Conservation (phyloP, 306 rosid species). For the Alnus glutinosa region DNA sequence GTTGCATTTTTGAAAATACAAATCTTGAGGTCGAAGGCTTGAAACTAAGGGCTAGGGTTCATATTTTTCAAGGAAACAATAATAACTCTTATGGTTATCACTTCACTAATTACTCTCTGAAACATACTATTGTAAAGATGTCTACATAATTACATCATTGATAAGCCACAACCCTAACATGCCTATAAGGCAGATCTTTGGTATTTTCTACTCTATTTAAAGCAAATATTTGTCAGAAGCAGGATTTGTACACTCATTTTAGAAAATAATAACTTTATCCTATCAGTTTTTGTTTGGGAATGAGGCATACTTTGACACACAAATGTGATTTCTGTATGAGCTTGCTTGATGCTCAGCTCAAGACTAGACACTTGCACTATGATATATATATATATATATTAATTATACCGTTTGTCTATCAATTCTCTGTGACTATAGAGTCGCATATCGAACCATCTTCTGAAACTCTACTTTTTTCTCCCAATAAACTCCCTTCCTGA, state of each 20-base stretch:
- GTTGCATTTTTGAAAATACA: neutral
- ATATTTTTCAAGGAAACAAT: neutral
- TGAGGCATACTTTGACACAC: neutral
- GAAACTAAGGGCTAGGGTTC: neutral
- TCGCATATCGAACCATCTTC: neutral
- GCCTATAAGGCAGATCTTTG: neutral
- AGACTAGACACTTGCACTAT: neutral
- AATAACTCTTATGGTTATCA: neutral
- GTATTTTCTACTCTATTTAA: neutral
- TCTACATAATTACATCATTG: neutral
- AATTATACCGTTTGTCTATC: neutral
- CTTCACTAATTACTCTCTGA: neutral
- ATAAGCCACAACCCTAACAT: neutral
- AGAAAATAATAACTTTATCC: neutral
- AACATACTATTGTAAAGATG: neutral
- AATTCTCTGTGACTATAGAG: neutral
- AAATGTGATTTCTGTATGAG: neutral
- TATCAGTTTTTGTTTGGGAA: neutral
- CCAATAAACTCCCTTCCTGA: no score
- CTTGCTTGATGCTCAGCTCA: neutral
- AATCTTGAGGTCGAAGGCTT: neutral
- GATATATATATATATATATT: neutral
- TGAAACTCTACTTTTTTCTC: neutral
- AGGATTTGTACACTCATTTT: neutral
- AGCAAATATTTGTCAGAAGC: neutral